Percentiles rank a stretch among this genome's conserved stretches.
Evolutionary conservation across 192 early-diverging fungal species (phyloP).

Genomic region (Coemansia sp.): DNA sequence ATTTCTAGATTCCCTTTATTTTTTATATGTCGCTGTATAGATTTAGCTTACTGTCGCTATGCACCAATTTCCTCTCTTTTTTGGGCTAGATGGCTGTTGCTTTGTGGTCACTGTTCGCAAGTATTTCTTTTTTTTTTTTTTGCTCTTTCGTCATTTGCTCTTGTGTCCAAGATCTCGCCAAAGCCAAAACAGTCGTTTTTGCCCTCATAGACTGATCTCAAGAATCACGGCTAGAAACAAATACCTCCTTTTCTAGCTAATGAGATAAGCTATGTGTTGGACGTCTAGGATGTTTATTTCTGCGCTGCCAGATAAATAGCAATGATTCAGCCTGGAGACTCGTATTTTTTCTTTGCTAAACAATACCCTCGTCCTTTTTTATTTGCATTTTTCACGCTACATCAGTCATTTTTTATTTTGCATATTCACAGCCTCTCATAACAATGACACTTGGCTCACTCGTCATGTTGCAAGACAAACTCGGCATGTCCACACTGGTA

Average conservation of each 20-base stretch:
- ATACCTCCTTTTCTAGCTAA: background rate
- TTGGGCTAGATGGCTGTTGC: background rate
- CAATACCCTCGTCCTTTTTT: conserved; percentile 3
- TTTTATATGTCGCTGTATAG: background rate
- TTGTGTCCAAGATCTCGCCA: background rate
- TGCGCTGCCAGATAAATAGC: background rate
- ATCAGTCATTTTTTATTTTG: too few relatives aligned
- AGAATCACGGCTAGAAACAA: background rate
- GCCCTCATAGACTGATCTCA: background rate
- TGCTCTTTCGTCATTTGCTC: background rate
- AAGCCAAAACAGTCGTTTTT: background rate
- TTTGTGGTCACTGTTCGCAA: background rate
- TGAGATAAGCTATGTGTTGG: background rate
- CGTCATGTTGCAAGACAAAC: background rate
- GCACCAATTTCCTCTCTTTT: background rate
- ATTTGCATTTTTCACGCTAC: background rate
- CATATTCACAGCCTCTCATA: background rate
- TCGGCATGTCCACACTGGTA: background rate
- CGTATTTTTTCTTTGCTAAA: background rate
- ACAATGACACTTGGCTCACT: too few relatives aligned
- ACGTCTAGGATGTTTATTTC: too few relatives aligned
- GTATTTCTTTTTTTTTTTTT: background rate
- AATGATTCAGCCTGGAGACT: background rate
- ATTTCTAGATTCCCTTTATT: background rate
- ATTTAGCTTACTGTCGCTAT: background rate